These are phyloP conservation scores for Huiozyma naganishii DNA, from an alignment of 805 yeast genomes.

Conservation along the genomic window DNA sequence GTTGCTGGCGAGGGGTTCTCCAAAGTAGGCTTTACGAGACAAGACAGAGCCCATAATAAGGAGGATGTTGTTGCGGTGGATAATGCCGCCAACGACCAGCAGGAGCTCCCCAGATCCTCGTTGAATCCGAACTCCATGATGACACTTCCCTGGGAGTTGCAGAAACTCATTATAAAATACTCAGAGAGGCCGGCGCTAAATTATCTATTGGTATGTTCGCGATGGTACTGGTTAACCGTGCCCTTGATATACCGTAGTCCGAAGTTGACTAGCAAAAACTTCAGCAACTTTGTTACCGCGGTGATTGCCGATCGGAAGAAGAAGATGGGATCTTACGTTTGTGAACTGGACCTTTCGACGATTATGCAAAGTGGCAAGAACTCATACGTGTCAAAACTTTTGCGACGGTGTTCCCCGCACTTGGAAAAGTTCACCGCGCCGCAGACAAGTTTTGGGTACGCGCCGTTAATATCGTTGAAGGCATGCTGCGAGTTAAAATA, in stretches of 20 bases:
- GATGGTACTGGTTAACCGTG: constrained; percentile 50
- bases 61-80: not conserved
- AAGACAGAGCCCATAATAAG: not conserved
- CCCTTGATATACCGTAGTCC: constrained; percentile 62
- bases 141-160: constrained; percentile 41
- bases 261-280: constrained; percentile 52
- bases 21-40: constrained; percentile 6
- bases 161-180: constrained; percentile 30
- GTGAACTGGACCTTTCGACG: constrained; percentile 57
- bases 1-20: constrained; percentile 36
- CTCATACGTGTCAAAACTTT: constrained; percentile 72
- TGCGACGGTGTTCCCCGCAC: constrained; percentile 62
- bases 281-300: constrained; percentile 60
- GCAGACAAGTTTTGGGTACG: constrained; percentile 86
- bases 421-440: constrained; percentile 76
- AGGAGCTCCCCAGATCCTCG: not conserved
- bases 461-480: constrained; percentile 75
- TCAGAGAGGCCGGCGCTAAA: constrained; percentile 20
- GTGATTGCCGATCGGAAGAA: constrained; percentile 38
- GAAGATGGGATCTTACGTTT: constrained; percentile 47
- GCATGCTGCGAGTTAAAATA: constrained; percentile 53
- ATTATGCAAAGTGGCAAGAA: constrained; percentile 88
- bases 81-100: not conserved
- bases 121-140: constrained; percentile 2
- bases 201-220: constrained; percentile 48